phyloP scores from a whole-genome alignment of 2,329 filamentous ascomycete species.

The Dothideomycetes sp. region DNA sequence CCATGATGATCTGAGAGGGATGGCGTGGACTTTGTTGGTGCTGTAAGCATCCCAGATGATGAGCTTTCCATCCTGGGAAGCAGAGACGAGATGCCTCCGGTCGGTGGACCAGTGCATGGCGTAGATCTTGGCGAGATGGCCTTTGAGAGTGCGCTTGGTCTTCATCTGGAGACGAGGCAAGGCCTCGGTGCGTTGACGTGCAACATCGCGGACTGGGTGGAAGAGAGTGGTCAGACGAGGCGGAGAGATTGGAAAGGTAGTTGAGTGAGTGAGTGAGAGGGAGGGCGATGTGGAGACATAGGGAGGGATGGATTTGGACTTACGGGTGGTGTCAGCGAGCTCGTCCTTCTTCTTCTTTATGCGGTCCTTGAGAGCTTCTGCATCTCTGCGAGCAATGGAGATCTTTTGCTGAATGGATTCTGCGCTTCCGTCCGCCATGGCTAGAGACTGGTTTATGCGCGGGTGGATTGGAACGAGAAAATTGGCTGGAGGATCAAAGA shows the following conservation, averaged over 20 bases:
- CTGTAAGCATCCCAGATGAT: constrained; percentile 99
- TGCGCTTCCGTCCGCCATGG: constrained; percentile 42
- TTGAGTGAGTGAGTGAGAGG: not conserved
- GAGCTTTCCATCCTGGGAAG: constrained; percentile 96
- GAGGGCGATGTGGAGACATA: too few relatives aligned
- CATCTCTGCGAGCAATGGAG: constrained; percentile 95
- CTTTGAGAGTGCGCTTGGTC: constrained; percentile 91
- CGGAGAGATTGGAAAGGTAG: not conserved
- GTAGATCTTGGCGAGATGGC: constrained; percentile 98
- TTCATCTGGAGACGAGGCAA: constrained; percentile 95
- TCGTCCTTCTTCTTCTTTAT: constrained; percentile 99
- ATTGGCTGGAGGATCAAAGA: not conserved
- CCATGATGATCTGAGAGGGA: constrained; percentile 94
- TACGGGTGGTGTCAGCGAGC: constrained; percentile 93
- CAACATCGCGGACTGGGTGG: constrained; percentile 73
- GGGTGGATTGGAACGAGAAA: not conserved
- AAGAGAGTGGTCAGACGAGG: too few relatives aligned
- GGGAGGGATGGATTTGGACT: constrained; percentile 40
- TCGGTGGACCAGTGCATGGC: constrained; percentile 99
- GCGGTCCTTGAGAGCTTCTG: constrained; percentile 92
- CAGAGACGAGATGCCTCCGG: constrained; percentile 90
- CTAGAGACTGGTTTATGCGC: constrained; percentile 10
- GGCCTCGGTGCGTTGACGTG: constrained; percentile 82
- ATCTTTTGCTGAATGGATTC: constrained; percentile 53
- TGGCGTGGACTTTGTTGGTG: constrained; percentile 98